phyloP scores from a whole-genome alignment of 331 rosid species.

The Quercus tomentella region DNA sequence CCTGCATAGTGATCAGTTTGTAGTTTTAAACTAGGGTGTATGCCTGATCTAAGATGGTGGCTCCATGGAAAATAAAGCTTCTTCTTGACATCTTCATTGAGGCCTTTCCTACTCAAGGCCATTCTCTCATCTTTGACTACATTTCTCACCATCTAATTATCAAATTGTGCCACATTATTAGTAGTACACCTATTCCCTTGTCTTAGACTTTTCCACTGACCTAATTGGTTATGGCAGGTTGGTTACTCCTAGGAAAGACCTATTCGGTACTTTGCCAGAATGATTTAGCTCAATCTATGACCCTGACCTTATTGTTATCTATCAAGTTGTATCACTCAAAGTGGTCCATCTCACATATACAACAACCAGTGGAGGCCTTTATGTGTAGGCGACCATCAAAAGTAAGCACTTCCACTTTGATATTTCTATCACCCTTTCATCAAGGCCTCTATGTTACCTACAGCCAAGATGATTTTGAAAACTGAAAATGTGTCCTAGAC shows the following conservation, averaged over 20 bases:
- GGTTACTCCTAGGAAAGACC: background rate
- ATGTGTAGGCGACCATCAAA: background rate
- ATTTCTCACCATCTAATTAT: too few relatives aligned
- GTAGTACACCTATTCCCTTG: background rate
- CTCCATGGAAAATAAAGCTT: too few relatives aligned
- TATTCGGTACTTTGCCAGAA: background rate
- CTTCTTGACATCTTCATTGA: too few relatives aligned
- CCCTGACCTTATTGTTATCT: background rate
- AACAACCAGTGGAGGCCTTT: background rate
- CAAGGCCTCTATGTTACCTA: background rate
- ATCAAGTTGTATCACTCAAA: background rate
- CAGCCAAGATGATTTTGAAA: background rate
- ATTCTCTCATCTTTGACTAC: too few relatives aligned
- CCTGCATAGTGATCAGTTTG: too few relatives aligned
- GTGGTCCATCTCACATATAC: background rate
- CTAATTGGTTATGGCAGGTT: background rate
- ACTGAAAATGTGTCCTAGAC: too few relatives aligned
- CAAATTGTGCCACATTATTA: background rate
- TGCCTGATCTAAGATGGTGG: too few relatives aligned
- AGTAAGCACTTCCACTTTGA: background rate
- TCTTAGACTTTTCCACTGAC: background rate
- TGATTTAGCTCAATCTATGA: too few relatives aligned
- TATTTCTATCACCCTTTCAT: background rate
- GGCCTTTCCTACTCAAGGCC: too few relatives aligned
- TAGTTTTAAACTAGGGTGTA: too few relatives aligned